These are phyloP conservation scores for Periconia digitata DNA, from an alignment of 2,329 filamentous ascomycete species.

Conservation along the genomic window DNA sequence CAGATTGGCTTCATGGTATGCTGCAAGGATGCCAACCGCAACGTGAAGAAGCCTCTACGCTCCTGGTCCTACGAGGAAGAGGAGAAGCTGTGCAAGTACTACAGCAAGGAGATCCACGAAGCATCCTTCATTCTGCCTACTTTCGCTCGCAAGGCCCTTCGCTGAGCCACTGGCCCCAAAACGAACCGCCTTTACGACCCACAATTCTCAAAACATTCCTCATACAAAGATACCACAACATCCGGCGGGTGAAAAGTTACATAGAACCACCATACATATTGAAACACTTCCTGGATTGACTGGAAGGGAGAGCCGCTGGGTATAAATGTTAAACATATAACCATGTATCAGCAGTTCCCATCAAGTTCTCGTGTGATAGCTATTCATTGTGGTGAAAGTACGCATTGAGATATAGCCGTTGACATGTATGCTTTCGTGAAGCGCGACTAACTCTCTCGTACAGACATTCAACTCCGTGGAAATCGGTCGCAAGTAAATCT, in stretches of 20 bases:
- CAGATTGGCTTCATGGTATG: slow-evolving; percentile 99
- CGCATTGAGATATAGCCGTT: no score
- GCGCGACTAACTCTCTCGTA: no score
- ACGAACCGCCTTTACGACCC: not conserved
- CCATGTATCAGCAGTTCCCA: no score
- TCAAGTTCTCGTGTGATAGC: no score
- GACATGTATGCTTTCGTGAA: no score
- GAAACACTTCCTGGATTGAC: no score
- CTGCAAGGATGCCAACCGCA: slow-evolving; percentile 84
- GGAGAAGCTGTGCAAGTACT: slow-evolving; percentile 91
- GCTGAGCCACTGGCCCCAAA: slow-evolving; percentile 27
- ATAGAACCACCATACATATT: no score
- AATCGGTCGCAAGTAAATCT: no score
- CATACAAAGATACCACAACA: slow-evolving; percentile 36
- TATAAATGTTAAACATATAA: no score
- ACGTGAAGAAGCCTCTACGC: slow-evolving; percentile 84
- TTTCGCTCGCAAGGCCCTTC: slow-evolving; percentile 78
- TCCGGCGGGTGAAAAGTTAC: slow-evolving; percentile 15
- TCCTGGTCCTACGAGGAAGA: slow-evolving; percentile 84
- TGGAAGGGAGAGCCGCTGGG: no score
- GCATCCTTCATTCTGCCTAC: slow-evolving; percentile 90
- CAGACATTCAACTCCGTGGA: no score
- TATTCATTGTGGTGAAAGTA: no score
- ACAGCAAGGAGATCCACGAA: slow-evolving; percentile 95
- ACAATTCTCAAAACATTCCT: slow-evolving; percentile 7